Conservation (phyloP, 2,329 filamentous ascomycete species). For the Nemania bipapillata region DNA sequence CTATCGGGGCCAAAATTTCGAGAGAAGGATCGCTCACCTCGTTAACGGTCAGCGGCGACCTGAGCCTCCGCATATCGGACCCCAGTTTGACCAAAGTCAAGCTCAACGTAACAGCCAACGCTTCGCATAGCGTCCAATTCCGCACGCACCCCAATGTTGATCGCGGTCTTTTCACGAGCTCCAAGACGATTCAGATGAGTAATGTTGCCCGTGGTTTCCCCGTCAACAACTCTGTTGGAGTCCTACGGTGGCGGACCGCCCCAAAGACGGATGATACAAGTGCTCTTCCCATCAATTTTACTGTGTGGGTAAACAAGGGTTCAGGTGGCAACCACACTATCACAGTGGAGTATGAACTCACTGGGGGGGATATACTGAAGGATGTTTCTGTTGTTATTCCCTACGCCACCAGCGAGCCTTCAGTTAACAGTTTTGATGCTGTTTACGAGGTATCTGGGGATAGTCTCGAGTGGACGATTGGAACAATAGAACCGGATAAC, state of each 20-base stretch:
- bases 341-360: constrained; percentile 95
- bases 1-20: constrained; percentile 88
- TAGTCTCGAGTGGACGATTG: constrained; percentile 92
- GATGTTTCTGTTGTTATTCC: constrained; percentile 91
- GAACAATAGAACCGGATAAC: constrained; percentile 83
- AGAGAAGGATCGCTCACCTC: constrained; percentile 88
- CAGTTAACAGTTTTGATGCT: constrained; percentile 91
- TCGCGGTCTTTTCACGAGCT: constrained; percentile 82
- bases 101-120: constrained; percentile 78
- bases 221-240: constrained; percentile 90
- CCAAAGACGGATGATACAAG: constrained; percentile 82
- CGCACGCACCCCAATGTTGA: constrained; percentile 97
- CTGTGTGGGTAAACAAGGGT: constrained; percentile 95
- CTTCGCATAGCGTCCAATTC: constrained; percentile 88
- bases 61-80: constrained; percentile 90
- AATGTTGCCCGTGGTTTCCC: constrained; percentile 91
- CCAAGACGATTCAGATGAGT: constrained; percentile 87
- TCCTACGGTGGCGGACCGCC: constrained; percentile 89
- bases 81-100: constrained; percentile 90
- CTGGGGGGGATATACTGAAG: constrained; percentile 78
- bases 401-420: constrained; percentile 84
- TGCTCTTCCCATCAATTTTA: constrained; percentile 92
- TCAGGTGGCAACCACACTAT: constrained; percentile 83
- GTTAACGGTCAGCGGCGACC: constrained; percentile 88
- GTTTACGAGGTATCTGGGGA: constrained; percentile 94